Percentiles rank a stretch among this genome's conserved stretches.
Evolutionary conservation across 306 rosid species (phyloP).

Genomic region (Inga laurina): DNA sequence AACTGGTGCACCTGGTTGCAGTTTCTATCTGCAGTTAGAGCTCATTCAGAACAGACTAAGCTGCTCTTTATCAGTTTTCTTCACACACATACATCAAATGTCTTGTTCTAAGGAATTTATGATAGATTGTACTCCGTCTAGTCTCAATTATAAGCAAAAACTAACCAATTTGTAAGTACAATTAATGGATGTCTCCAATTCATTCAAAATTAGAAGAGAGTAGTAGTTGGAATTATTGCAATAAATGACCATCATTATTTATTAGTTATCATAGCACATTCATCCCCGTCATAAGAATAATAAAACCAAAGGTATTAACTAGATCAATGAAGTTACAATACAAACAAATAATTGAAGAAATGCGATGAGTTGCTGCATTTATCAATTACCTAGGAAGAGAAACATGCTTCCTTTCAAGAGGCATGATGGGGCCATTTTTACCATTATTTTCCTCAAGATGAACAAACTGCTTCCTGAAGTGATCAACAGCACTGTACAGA

Average conservation of each 20-base stretch:
- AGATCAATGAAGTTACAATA: not conserved
- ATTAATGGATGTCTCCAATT: no score
- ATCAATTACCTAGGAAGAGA: constrained; percentile 89
- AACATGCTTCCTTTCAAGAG: constrained; percentile 87
- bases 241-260: not conserved
- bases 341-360: constrained; percentile 14
- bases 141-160: no score
- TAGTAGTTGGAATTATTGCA: no score
- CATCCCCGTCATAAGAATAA: not conserved
- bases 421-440: constrained; percentile 79
- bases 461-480: constrained; percentile 92
- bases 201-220: no score
- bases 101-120: not conserved
- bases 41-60: not conserved
- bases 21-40: not conserved
- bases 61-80: not conserved
- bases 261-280: not conserved
- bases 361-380: constrained; percentile 12
- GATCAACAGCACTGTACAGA: constrained; percentile 80
- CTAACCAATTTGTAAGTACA: no score
- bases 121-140: not conserved
- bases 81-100: not conserved
- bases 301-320: not conserved
- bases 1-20: not conserved
- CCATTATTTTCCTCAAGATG: constrained; percentile 89